These are phyloP conservation scores for Huiozyma sinensis DNA, from an alignment of 805 yeast species.

Conservation along the genomic window DNA sequence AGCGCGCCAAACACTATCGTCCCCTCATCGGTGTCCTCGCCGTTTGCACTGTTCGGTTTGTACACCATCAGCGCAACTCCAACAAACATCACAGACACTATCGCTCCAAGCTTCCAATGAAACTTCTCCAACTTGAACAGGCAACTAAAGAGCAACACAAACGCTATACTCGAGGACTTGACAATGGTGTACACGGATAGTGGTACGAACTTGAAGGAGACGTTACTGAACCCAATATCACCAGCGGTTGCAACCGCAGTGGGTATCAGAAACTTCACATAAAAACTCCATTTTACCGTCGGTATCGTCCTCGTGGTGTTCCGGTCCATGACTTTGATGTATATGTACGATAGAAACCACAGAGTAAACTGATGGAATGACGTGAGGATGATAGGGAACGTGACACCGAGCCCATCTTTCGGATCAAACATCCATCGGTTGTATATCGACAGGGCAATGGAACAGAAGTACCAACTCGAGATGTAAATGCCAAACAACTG, in stretches of 20 bases:
- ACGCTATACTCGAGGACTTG: conserved; percentile 77
- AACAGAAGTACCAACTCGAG: conserved; percentile 60
- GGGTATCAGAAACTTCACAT: conserved; percentile 54
- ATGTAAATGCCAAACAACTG: conserved; percentile 5
- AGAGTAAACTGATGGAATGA: conserved; percentile 73
- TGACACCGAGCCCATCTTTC: conserved; percentile 54
- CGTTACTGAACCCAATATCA: conserved; percentile 88
- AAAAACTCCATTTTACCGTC: conserved; percentile 27
- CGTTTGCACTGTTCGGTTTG: conserved; percentile 26
- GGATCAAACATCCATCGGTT: conserved; percentile 96
- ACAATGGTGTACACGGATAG: conserved; percentile 86
- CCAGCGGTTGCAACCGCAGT: conserved; percentile 84
- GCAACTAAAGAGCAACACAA: conserved; percentile 83
- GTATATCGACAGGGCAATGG: conserved; percentile 63
- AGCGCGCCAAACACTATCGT: conserved; percentile 45
- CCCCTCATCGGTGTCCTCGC: conserved; percentile 9
- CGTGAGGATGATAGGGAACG: conserved; percentile 78
- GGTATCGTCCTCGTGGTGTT: background rate
- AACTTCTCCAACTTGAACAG: conserved; percentile 68
- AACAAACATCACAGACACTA: conserved; percentile 66
- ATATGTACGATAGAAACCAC: conserved; percentile 39
- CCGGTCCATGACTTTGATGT: conserved; percentile 19
- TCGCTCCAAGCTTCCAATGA: conserved; percentile 52
- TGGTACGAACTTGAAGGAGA: conserved; percentile 68
- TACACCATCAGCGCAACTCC: conserved; percentile 88